Conservation (phyloP, 805 yeast genomes). For the Metahyphopichia silvanorum region DNA sequence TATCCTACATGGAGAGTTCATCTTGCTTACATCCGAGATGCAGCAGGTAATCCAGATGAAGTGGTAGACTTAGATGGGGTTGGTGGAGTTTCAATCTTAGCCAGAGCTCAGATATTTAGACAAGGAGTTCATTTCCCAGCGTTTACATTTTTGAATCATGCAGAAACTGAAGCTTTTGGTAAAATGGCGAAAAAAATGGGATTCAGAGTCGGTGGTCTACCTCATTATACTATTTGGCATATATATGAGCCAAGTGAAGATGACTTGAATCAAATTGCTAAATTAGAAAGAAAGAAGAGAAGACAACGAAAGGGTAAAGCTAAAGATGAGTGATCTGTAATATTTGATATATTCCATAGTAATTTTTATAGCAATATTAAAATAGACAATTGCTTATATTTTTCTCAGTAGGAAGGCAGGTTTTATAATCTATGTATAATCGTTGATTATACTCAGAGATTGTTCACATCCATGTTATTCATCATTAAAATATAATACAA, state of each 20-base stretch:
- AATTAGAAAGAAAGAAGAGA: slow-evolving; percentile 64
- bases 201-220: slow-evolving; percentile 79
- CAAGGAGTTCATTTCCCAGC: slow-evolving; percentile 85
- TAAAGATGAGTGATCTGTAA: neutral
- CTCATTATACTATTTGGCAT: slow-evolving; percentile 89
- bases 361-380: slow-evolving; percentile 1
- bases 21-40: slow-evolving; percentile 66
- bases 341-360: neutral
- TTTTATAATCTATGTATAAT: slow-evolving; percentile 39
- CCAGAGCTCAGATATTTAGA: slow-evolving; percentile 70
- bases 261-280: slow-evolving; percentile 67
- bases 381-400: slow-evolving; percentile 14
- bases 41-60: slow-evolving; percentile 58
- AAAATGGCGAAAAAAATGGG: slow-evolving; percentile 79
- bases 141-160: slow-evolving; percentile 78
- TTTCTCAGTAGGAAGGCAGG: slow-evolving; percentile 51
- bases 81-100: slow-evolving; percentile 81
- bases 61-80: slow-evolving; percentile 77
- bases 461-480: slow-evolving; percentile 49
- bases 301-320: slow-evolving; percentile 24
- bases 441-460: slow-evolving; percentile 46
- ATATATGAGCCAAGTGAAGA: slow-evolving; percentile 87
- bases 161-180: slow-evolving; percentile 87
- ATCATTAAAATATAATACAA: slow-evolving; percentile 28
- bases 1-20: slow-evolving; percentile 86